Conservation (phyloP, 2,329 filamentous ascomycete species). For the Macrophomina phaseolina region DNA sequence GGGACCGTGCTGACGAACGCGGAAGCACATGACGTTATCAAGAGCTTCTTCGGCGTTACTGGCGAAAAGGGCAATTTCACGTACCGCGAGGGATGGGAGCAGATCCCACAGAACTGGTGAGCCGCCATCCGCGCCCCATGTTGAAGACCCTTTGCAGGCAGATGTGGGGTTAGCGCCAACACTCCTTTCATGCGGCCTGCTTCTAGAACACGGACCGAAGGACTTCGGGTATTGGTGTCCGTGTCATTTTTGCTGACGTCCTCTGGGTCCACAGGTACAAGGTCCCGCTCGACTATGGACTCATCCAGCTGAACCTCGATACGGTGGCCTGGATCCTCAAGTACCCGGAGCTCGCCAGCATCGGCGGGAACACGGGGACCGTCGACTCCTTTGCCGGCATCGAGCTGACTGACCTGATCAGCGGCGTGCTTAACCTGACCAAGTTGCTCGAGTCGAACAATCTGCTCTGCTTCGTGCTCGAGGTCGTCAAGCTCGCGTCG, state of each 20-base stretch:
- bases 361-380: conserved; percentile 60
- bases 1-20: not conserved
- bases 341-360: conserved; percentile 47
- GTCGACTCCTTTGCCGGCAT: conserved; percentile 59
- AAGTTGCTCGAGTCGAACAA: conserved; percentile 47
- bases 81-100: not conserved
- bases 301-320: conserved; percentile 52
- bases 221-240: not conserved
- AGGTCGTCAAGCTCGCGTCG: conserved; percentile 40
- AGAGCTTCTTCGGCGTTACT: not conserved
- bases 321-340: conserved; percentile 44
- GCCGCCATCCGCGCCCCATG: not conserved
- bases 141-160: no score
- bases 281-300: conserved; percentile 51
- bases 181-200: not conserved
- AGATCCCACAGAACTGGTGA: not conserved
- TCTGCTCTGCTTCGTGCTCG: conserved; percentile 43
- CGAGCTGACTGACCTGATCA: conserved; percentile 50
- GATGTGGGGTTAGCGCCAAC: not conserved
- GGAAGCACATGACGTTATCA: conserved; percentile 1
- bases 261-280: conserved; percentile 57
- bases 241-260: not conserved
- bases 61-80: conserved; percentile 6
- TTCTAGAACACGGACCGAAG: not conserved
- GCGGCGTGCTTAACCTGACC: conserved; percentile 45